phyloP scores from a whole-genome alignment of 31 red algal species.

The Asparagopsis taxiformis region DNA sequence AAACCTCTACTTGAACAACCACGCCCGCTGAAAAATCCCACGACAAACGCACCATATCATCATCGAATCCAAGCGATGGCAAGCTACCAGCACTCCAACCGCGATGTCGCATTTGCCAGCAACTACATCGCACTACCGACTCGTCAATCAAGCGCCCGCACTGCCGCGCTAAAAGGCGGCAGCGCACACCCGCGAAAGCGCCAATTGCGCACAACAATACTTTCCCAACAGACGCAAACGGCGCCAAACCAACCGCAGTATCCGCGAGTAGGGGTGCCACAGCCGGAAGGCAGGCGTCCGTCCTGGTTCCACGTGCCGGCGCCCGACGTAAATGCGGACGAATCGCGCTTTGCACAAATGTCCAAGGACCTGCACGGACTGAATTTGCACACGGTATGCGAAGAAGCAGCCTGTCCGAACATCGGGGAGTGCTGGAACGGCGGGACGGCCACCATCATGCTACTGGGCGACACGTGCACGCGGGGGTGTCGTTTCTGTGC shows the following conservation, averaged over 20 bases:
- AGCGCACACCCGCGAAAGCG: too few species aligned
- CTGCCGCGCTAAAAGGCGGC: too few species aligned
- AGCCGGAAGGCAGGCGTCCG: constrained; percentile 54
- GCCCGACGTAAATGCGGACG: constrained; percentile 11
- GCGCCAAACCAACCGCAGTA: not conserved
- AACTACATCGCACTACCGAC: too few species aligned
- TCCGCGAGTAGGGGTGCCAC: constrained; percentile 34
- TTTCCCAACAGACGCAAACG: not conserved
- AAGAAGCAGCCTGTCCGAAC: constrained; percentile 97
- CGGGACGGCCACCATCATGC: constrained; percentile 94
- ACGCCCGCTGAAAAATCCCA: too few species aligned
- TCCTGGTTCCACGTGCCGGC: constrained; percentile 78
- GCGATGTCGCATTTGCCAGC: too few species aligned
- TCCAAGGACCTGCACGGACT: constrained; percentile 18
- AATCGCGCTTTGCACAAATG: constrained; percentile 42
- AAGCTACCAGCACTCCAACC: too few species aligned
- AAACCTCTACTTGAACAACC: too few species aligned
- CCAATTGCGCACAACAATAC: too few species aligned
- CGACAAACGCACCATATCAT: too few species aligned
- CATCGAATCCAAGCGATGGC: too few species aligned
- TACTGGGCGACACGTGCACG: constrained; percentile 96
- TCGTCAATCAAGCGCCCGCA: too few species aligned
- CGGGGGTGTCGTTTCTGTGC: constrained; percentile 96
- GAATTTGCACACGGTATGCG: constrained; percentile 90
- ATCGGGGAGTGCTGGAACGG: constrained; percentile 96